Base-by-base conservation (phyloP, 1,139 yeast genomes). In the Debaryomyces sp. region DNA sequence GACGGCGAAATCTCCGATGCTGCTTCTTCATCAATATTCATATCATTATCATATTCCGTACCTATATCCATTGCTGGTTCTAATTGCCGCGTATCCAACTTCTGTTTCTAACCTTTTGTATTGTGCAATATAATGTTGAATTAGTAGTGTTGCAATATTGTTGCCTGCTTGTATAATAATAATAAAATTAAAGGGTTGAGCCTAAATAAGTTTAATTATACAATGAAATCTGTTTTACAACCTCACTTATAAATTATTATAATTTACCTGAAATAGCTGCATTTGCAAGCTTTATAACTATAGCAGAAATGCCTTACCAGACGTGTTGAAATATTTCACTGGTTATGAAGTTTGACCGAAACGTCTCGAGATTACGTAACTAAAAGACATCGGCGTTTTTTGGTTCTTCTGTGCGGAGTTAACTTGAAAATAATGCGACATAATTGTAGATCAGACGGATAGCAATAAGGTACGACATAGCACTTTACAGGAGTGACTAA, bases 1-100 rank as follows among this genome's bases (percentile, higher is more conserved):
- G 63, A 54, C 6, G 73, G 73, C 13, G 71, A 63, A 18, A 69
- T 56, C 53, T 67, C 68, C 40, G 56, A 58, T n/a, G 59, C 42
- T 13, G 21, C 23, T 7, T 41, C 21, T 15, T 22, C 36, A 7
- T 29, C 52, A 2, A 51, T 45, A n/a, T 49, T 50, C 48, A 53
- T 48, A 3, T 48, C 54, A 36, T 45, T 44, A 30, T 47, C 49
- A 21, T 18, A 23, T 17, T 41, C 35, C 36, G 30, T 41, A 9
- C 27, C 23, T 21, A 10, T 18, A 30, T 41, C 36, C 36, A 37
- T 37, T 12, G 6, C 29, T n/a, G 15, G 5, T 23, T 6, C 32
- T 13, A 24, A 3, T 13, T 21, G 15, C 29, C 41, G 12, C 15
- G 23, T 35, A 18, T 21, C 38, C 32, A 13, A 23, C 8, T 13